Evolutionary conservation across 2,329 filamentous ascomycete genomes (phyloP).

Genomic region (Aspergillus sp.): DNA sequence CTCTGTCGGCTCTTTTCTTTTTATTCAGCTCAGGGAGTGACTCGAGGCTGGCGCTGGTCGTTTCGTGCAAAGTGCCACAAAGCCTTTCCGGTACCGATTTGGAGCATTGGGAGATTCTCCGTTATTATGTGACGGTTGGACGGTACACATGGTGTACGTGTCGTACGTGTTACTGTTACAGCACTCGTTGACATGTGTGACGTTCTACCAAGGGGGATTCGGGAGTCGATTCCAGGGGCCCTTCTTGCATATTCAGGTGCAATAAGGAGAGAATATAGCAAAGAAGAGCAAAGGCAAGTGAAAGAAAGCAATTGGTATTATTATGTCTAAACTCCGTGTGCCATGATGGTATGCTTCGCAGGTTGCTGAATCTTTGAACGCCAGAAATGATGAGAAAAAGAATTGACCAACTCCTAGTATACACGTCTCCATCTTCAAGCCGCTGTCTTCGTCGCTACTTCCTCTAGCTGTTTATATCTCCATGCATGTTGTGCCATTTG

Average conservation of each 20-base stretch:
- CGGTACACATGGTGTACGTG: not conserved
- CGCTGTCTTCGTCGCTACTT: slow-evolving; percentile 21
- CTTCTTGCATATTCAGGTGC: not conserved
- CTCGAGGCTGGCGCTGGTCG: too few relatives aligned
- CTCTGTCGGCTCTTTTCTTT: not conserved
- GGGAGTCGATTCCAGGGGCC: not conserved
- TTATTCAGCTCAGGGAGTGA: not conserved
- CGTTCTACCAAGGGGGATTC: slow-evolving; percentile 1
- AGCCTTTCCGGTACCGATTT: not conserved
- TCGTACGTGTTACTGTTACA: slow-evolving; percentile 13
- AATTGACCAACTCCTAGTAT: not conserved
- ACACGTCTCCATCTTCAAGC: slow-evolving; percentile 4
- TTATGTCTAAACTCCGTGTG: not conserved
- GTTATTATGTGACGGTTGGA: not conserved
- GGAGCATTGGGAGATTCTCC: not conserved
- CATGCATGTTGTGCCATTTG: slow-evolving; percentile 30
- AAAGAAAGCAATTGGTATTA: slow-evolving; percentile 2
- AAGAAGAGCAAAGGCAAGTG: not conserved
- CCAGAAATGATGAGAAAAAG: slow-evolving; percentile 17
- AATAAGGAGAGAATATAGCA: not conserved
- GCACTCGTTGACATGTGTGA: slow-evolving; percentile 11
- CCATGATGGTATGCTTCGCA: slow-evolving; percentile 3
- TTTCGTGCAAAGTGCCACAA: too few relatives aligned
- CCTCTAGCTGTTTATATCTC: slow-evolving; percentile 28
- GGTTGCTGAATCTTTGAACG: slow-evolving; percentile 19